Evolutionary conservation across 1,284 basidiomycete genomes (phyloP).

Genomic region (Ceraceosorus guamensis): DNA sequence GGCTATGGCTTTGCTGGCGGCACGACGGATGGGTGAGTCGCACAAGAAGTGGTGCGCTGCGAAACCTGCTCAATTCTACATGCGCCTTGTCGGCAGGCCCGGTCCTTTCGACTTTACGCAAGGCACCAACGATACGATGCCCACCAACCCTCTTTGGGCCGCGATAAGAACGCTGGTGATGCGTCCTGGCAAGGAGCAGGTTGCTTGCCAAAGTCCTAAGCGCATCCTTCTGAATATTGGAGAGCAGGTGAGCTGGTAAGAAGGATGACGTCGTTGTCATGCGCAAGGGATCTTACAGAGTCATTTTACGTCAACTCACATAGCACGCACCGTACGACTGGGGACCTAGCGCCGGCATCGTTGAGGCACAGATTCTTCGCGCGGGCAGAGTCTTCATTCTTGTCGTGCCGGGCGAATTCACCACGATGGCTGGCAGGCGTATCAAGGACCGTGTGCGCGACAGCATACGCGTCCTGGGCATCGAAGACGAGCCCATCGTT

Average conservation of each 20-base stretch:
- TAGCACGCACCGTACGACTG: slow-evolving; percentile 62
- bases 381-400: slow-evolving; percentile 72
- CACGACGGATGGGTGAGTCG: slow-evolving; percentile 72
- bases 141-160: slow-evolving; percentile 73
- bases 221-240: slow-evolving; percentile 57
- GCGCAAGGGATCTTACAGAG: too few species aligned
- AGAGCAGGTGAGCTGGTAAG: too few species aligned
- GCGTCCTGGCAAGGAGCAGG: slow-evolving; percentile 59
- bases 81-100: too few species aligned
- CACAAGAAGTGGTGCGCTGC: too few species aligned
- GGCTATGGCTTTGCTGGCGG: slow-evolving; percentile 55
- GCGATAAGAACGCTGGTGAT: slow-evolving; percentile 61
- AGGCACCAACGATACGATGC: slow-evolving; percentile 60
- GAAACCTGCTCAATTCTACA: too few species aligned
- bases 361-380: slow-evolving; percentile 71
- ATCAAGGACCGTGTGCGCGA: slow-evolving; percentile 60
- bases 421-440: slow-evolving; percentile 57
- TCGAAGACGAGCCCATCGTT: slow-evolving; percentile 47
- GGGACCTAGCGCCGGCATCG: slow-evolving; percentile 59
- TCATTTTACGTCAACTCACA: too few species aligned
- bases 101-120: slow-evolving; percentile 74
- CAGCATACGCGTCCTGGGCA: slow-evolving; percentile 58
- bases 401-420: slow-evolving; percentile 65
- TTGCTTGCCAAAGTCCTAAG: slow-evolving; percentile 70
- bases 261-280: too few species aligned